Conservation (phyloP, 441 rosid genomes). For the Adansonia madagascariensis region DNA sequence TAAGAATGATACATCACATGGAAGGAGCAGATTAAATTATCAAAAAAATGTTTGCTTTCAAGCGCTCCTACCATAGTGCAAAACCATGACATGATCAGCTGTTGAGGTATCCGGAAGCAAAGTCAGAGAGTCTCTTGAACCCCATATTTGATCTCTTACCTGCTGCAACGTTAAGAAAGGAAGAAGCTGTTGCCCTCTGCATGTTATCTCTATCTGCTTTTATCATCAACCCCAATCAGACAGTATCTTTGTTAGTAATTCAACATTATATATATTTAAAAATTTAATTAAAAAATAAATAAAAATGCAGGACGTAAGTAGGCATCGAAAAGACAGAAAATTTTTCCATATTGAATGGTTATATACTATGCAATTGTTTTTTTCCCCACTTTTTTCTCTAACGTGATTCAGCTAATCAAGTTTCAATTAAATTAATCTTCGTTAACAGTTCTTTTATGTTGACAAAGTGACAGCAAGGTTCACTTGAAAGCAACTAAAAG, state of each 20-base stretch:
- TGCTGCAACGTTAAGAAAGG: constrained; percentile 88
- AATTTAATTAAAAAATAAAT: too few relatives aligned
- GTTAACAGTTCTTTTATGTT: not conserved
- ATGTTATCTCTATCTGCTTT: constrained; percentile 86
- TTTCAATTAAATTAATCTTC: not conserved
- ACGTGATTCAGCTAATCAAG: not conserved
- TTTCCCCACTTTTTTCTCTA: too few relatives aligned
- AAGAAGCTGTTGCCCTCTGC: constrained; percentile 80
- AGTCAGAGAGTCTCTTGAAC: constrained; percentile 56
- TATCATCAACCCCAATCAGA: constrained; percentile 19
- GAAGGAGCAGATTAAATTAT: constrained; percentile 24
- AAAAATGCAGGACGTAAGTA: not conserved
- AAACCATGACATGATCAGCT: constrained; percentile 73
- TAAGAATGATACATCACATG: constrained; percentile 31
- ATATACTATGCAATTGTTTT: not conserved
- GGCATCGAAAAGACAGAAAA: not conserved
- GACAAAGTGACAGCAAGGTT: constrained; percentile 7
- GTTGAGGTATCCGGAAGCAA: constrained; percentile 63
- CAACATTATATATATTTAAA: not conserved
- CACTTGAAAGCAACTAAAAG: constrained; percentile 39
- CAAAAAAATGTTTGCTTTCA: not conserved
- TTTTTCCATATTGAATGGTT: not conserved
- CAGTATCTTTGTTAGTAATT: not conserved
- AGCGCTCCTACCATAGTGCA: constrained; percentile 73
- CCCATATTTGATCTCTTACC: constrained; percentile 88